phyloP scores from a whole-genome alignment of 73 alveolate species.

The Symbiodinium natans region DNA sequence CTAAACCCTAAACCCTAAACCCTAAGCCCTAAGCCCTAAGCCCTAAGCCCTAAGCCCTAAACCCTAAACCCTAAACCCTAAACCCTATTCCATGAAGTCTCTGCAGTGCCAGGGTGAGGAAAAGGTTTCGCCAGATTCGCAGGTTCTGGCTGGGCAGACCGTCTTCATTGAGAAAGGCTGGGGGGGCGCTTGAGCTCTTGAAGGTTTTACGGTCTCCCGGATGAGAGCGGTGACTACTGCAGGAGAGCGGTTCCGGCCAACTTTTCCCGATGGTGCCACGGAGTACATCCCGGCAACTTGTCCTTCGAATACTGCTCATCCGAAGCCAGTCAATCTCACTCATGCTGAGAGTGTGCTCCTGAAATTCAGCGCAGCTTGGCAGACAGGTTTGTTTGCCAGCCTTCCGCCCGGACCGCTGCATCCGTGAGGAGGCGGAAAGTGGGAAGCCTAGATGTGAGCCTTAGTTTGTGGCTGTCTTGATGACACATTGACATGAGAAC shows the following conservation, averaged over 20 bases:
- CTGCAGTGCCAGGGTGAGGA: too few relatives aligned
- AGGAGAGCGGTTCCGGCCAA: conserved; percentile 82
- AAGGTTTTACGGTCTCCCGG: background rate
- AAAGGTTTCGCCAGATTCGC: too few relatives aligned
- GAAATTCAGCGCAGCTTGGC: too few relatives aligned
- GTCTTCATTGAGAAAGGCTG: conserved; percentile 76
- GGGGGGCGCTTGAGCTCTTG: background rate
- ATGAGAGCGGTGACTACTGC: background rate
- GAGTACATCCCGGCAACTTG: conserved; percentile 58
- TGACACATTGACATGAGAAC: background rate
- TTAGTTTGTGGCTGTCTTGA: background rate
- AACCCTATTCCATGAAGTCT: too few relatives aligned
- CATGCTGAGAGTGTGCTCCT: too few relatives aligned
- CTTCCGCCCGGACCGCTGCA: conserved; percentile 91
- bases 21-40: too few relatives aligned
- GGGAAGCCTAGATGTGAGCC: background rate
- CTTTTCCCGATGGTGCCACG: conserved; percentile 69
- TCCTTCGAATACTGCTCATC: background rate
- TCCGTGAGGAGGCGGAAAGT: conserved; percentile 49
- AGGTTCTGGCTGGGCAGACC: conserved; percentile 76
- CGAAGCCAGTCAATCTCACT: too few relatives aligned
- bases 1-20: too few relatives aligned
- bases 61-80: too few relatives aligned
- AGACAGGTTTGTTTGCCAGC: conserved; percentile 63
- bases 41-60: too few relatives aligned